Base-by-base conservation (phyloP, 2,329 filamentous ascomycete genomes). In the Chrysoporthe cubensis region DNA sequence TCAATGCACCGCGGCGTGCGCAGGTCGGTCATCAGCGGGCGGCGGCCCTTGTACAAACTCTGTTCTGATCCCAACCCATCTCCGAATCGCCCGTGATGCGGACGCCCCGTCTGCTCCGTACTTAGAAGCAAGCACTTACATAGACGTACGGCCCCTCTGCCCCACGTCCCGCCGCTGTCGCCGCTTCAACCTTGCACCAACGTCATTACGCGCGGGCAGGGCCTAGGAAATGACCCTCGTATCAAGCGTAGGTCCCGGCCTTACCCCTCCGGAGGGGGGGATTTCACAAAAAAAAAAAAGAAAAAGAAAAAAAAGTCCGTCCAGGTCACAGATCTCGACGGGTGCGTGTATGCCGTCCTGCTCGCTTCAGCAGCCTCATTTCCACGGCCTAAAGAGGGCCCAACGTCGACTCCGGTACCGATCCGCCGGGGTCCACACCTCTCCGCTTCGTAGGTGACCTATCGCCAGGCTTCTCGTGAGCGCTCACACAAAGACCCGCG, bases 221-320 rank as follows among this genome's bases (percentile, higher is more conserved):
- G 50, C 21, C 50, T 13, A 26, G 50, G 50, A 54, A 54, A 54
- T 54, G 50, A 54, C 21, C 50, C 26, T 32, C 50, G 21, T 54
- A 54, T 54, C 50, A 26, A 50, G 26, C 26, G 26, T 26, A 26
- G 26, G 26, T 26, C 26, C 26, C 26, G 26, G 26, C 26, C 26
- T 26, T 26, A 26, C 26, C 26, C 26, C 26, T 26, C 26, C 26
- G 37, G 37, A 9, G 37, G 37, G 40, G 40, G 8, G 34, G n/a
- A 13, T 26, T 26, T 26, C 26, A 43, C 5, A 44, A 44, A 21
- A 8, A 14, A 44, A 11, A 3, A 32, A 60, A 2, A 43, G 46
- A 44, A 8, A 14, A 32, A 11, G 2, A 32, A 60, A 2, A 43
- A 60, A 60, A 2, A 26, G 26, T 26, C 26, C 26, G 26, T 26